Conservation (phyloP, 768 basidiomycete genomes). For the Tricholomella constricta region DNA sequence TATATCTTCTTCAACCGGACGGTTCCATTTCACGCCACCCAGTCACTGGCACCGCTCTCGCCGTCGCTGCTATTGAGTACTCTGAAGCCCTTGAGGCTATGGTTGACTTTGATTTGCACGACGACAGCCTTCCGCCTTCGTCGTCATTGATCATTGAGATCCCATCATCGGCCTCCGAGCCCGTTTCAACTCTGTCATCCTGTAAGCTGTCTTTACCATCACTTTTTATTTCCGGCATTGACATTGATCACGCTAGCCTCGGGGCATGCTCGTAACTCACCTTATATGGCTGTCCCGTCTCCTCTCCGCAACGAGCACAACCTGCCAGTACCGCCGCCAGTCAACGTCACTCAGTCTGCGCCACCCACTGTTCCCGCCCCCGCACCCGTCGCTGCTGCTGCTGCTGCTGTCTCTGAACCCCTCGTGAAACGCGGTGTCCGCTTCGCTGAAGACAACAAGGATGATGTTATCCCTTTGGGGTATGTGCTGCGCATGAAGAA, state of each 20-base stretch:
- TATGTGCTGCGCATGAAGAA: constrained; percentile 73
- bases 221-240: background rate
- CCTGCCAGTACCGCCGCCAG: constrained; percentile 14
- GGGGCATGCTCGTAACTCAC: constrained; percentile 27
- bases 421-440: constrained; percentile 59
- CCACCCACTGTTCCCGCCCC: constrained; percentile 12
- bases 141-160: constrained; percentile 17
- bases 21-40: constrained; percentile 38
- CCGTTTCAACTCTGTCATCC: constrained; percentile 12
- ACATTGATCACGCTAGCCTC: constrained; percentile 22
- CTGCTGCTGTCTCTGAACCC: constrained; percentile 17
- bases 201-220: constrained; percentile 16
- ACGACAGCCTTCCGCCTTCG: constrained; percentile 20
- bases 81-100: constrained; percentile 67
- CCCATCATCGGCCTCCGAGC: constrained; percentile 12
- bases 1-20: constrained; percentile 50
- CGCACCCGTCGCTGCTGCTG: background rate
- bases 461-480: constrained; percentile 68
- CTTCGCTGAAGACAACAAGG: constrained; percentile 66
- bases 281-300: constrained; percentile 48
- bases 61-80: constrained; percentile 73
- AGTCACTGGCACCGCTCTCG: constrained; percentile 51
- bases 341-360: constrained; percentile 7
- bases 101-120: constrained; percentile 48
- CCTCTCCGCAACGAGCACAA: constrained; percentile 48